Evolutionary conservation across 441 rosid species (phyloP).

Genomic region (Eutrema salsugineum): DNA sequence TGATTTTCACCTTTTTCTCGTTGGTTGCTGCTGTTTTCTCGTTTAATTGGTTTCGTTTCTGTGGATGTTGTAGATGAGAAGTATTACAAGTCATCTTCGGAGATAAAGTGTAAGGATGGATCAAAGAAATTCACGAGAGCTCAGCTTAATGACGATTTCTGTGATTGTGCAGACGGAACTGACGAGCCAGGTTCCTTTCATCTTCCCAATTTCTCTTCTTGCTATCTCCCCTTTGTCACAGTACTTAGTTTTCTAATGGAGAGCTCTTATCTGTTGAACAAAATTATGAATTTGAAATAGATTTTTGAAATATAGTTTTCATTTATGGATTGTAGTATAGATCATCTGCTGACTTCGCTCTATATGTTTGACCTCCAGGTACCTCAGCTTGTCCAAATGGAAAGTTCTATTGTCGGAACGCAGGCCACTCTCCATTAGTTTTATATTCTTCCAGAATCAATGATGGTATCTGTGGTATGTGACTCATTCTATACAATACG

Average conservation of each 20-base stretch:
- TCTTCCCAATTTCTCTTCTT: background rate
- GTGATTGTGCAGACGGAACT: constrained; percentile 87
- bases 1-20: background rate
- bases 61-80: constrained; percentile 54
- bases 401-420: constrained; percentile 75
- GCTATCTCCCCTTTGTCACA: background rate
- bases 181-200: constrained; percentile 78
- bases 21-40: background rate
- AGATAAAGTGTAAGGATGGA: constrained; percentile 82
- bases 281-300: background rate
- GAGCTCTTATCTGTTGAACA: background rate
- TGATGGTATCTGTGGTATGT: constrained; percentile 91
- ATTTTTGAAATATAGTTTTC: background rate
- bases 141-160: constrained; percentile 90
- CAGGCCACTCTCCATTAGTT: constrained; percentile 55
- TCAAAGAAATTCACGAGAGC: constrained; percentile 68
- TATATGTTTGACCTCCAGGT: constrained; percentile 36
- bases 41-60: background rate
- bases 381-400: constrained; percentile 92
- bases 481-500: background rate
- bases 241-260: background rate
- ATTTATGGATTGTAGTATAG: background rate
- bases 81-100: constrained; percentile 60
- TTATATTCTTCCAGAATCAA: constrained; percentile 87
- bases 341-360: background rate